A percentile compares a stretch with the other conserved stretches of the same genome.
Evolutionary conservation across 352 stramenopile species (phyloP).

Genomic region (Phytophthora cactorum): DNA sequence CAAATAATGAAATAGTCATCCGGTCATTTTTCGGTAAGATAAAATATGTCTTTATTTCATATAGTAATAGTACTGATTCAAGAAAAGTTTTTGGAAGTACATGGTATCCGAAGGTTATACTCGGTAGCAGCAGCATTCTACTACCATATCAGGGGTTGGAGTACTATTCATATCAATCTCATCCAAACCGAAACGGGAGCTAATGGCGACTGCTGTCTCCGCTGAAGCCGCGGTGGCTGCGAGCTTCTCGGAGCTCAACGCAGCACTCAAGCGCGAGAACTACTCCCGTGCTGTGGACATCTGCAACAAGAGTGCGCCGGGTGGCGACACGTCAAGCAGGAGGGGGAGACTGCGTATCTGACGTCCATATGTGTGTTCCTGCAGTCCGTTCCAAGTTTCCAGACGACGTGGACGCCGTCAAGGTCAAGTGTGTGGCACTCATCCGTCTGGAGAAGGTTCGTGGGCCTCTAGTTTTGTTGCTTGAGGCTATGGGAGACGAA

Average conservation of each 20-base stretch:
- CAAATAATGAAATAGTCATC: too few relatives aligned
- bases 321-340: not conserved
- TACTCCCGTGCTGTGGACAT: conserved; percentile 82
- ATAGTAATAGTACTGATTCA: too few relatives aligned
- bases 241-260: conserved; percentile 81
- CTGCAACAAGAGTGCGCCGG: conserved; percentile 84
- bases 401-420: conserved; percentile 78
- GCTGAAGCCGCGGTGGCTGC: conserved; percentile 37
- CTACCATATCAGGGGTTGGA: too few relatives aligned
- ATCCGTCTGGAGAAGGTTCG: conserved; percentile 81
- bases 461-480: not conserved
- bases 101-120: too few relatives aligned
- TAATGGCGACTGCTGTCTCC: conserved; percentile 23
- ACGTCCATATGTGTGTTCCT: conserved; percentile 4
- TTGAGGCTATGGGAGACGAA: not conserved
- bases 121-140: too few relatives aligned
- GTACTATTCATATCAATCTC: not conserved
- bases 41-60: too few relatives aligned
- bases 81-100: too few relatives aligned
- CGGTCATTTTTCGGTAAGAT: too few relatives aligned
- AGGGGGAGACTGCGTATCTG: conserved; percentile 2
- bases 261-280: conserved; percentile 77
- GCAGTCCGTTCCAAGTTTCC: conserved; percentile 76
- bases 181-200: not conserved
- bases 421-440: conserved; percentile 84